A percentile compares a stretch with the other conserved stretches of the same genome.
phyloP scores from a whole-genome alignment of 176 grass and related monocot genomes.

The Eremochloa ophiuroides region DNA sequence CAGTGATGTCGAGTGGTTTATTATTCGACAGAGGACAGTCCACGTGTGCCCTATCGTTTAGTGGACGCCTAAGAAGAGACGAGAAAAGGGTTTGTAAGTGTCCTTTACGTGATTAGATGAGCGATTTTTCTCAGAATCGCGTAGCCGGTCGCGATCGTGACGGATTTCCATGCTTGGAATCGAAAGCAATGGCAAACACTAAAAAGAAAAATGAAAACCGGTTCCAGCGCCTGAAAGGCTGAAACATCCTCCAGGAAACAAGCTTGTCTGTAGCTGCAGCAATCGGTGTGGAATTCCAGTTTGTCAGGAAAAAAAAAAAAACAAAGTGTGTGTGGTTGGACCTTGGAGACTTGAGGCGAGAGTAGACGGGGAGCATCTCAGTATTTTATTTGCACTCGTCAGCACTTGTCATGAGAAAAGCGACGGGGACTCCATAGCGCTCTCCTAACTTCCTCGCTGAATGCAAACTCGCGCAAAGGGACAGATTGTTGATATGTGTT shows the following conservation, averaged over 20 bases:
- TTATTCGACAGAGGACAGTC: not conserved
- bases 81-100: not conserved
- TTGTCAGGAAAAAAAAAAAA: not conserved
- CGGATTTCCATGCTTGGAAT: not conserved
- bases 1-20: not conserved
- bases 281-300: not conserved
- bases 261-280: not conserved
- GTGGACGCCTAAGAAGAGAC: not conserved
- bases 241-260: slow-evolving; percentile 29
- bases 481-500: too few relatives aligned
- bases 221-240: not conserved
- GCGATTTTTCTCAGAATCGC: not conserved
- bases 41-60: not conserved
- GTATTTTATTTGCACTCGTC: not conserved
- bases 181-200: not conserved
- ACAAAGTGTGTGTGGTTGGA: too few relatives aligned
- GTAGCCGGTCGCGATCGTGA: not conserved
- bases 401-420: not conserved
- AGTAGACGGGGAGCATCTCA: not conserved
- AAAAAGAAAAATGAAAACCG: not conserved
- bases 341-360: not conserved
- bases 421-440: too few relatives aligned
- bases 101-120: not conserved
- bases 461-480: too few relatives aligned
- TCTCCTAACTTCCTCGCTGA: too few relatives aligned